Evolutionary conservation across 202 grass and related monocot species (phyloP).

Genomic region (Saccharum hybrid): DNA sequence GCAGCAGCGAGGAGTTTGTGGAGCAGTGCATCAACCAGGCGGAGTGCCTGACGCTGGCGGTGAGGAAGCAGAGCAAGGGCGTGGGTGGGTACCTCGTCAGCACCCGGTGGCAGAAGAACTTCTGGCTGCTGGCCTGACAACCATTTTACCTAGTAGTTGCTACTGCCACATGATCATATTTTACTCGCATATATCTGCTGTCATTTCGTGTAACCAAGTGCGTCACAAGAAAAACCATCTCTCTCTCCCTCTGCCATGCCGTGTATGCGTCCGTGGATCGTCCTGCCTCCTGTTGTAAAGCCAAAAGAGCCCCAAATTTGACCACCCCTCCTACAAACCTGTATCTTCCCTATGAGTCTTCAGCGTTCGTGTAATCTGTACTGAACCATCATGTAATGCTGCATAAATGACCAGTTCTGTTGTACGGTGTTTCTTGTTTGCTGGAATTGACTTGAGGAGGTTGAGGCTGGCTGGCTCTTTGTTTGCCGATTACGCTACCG

Average conservation of each 20-base stretch:
- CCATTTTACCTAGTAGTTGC: not conserved
- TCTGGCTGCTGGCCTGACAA: slow-evolving; percentile 86
- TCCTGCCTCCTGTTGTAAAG: slow-evolving; percentile 45
- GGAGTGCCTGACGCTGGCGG: slow-evolving; percentile 88
- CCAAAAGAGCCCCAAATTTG: slow-evolving; percentile 45
- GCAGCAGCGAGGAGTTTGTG: slow-evolving; percentile 80
- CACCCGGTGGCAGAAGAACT: slow-evolving; percentile 95
- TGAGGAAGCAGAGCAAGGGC: slow-evolving; percentile 95
- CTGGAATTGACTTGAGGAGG: not conserved
- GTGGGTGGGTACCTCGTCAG: slow-evolving; percentile 89
- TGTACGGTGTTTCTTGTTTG: not conserved
- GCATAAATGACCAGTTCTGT: slow-evolving; percentile 28
- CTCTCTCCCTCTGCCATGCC: not conserved
- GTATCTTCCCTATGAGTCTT: not conserved
- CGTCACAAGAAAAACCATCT: not conserved
- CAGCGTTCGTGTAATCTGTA: slow-evolving; percentile 15
- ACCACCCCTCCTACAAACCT: slow-evolving; percentile 40
- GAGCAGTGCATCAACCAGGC: slow-evolving; percentile 93
- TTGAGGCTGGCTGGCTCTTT: not conserved
- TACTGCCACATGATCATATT: slow-evolving; percentile 22
- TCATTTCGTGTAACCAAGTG: slow-evolving; percentile 18
- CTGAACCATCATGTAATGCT: slow-evolving; percentile 27
- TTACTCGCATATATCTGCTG: slow-evolving; percentile 40
- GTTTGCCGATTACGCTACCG: not conserved
- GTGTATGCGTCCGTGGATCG: slow-evolving; percentile 32